These are phyloP conservation scores for Diaporthe velutina DNA, from an alignment of 2,329 filamentous ascomycete genomes.

Conservation along the genomic window DNA sequence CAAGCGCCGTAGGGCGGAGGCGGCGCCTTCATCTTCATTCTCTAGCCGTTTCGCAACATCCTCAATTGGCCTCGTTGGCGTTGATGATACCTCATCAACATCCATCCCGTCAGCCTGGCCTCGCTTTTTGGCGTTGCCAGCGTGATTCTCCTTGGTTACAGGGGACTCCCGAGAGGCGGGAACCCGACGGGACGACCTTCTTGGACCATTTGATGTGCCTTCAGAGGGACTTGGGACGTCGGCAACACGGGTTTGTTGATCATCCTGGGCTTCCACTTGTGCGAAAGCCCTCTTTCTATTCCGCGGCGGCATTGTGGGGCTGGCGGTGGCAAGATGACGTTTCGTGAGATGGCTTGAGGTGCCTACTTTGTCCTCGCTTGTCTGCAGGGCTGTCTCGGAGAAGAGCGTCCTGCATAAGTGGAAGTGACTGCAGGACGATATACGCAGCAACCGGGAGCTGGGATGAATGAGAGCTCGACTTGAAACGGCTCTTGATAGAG, in stretches of 20 bases:
- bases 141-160: background rate
- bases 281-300: slow-evolving; percentile 20
- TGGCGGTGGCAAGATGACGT: slow-evolving; percentile 35
- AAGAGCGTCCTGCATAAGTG: background rate
- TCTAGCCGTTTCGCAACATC: background rate
- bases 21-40: slow-evolving; percentile 46
- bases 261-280: background rate
- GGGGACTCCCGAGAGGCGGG: background rate
- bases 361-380: background rate
- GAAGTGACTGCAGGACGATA: background rate
- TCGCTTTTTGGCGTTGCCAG: background rate
- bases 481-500: slow-evolving; percentile 4
- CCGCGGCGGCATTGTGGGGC: slow-evolving; percentile 33
- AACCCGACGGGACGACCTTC: slow-evolving; percentile 32
- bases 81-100: background rate
- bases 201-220: background rate
- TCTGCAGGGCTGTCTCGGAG: background rate
- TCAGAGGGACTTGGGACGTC: background rate
- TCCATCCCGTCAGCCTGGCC: background rate
- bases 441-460: background rate
- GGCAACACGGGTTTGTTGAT: too few relatives aligned
- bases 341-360: background rate
- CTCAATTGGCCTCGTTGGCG: background rate
- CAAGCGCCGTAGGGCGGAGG: slow-evolving; percentile 58
- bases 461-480: slow-evolving; percentile 25